phyloP scores from a whole-genome alignment of 1,139 yeast genomes.

The Debaryomyces subglobosus region DNA sequence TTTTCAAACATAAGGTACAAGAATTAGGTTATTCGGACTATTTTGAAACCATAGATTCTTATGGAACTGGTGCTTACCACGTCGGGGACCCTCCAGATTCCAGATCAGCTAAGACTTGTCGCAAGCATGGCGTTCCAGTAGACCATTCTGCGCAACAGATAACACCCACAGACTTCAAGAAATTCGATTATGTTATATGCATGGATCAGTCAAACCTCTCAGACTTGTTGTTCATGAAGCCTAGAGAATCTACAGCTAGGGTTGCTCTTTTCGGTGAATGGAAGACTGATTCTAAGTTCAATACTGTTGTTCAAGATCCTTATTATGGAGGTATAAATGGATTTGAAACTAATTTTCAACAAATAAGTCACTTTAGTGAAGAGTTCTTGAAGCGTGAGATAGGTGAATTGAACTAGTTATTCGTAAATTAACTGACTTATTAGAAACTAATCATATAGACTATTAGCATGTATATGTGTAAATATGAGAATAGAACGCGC shows the following conservation, averaged over 20 bases:
- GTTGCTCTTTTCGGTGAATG: slow-evolving; percentile 78
- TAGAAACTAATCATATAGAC: not conserved
- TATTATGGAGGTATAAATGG: slow-evolving; percentile 88
- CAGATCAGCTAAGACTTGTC: slow-evolving; percentile 71
- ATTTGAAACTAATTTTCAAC: slow-evolving; percentile 77
- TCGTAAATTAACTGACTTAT: not conserved
- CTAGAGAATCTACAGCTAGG: slow-evolving; percentile 52
- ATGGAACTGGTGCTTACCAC: slow-evolving; percentile 88
- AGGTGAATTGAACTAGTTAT: slow-evolving; percentile 12
- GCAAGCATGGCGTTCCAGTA: slow-evolving; percentile 72
- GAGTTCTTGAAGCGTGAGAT: slow-evolving; percentile 60
- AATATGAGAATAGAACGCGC: slow-evolving; percentile 1
- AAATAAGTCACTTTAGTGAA: slow-evolving; percentile 71
- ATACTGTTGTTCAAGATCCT: slow-evolving; percentile 78
- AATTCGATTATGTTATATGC: slow-evolving; percentile 81
- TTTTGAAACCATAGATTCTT: slow-evolving; percentile 71
- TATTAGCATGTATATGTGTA: slow-evolving; percentile 3
- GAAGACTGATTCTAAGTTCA: slow-evolving; percentile 54
- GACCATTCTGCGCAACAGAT: slow-evolving; percentile 79
- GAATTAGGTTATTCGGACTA: slow-evolving; percentile 41
- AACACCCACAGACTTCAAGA: slow-evolving; percentile 53
- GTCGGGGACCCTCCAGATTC: slow-evolving; percentile 80
- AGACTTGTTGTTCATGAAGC: slow-evolving; percentile 62
- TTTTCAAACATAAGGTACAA: slow-evolving; percentile 68
- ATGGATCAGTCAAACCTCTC: slow-evolving; percentile 77